Conservation (phyloP, 352 stramenopile genomes). For the Pythium aristosporum region DNA sequence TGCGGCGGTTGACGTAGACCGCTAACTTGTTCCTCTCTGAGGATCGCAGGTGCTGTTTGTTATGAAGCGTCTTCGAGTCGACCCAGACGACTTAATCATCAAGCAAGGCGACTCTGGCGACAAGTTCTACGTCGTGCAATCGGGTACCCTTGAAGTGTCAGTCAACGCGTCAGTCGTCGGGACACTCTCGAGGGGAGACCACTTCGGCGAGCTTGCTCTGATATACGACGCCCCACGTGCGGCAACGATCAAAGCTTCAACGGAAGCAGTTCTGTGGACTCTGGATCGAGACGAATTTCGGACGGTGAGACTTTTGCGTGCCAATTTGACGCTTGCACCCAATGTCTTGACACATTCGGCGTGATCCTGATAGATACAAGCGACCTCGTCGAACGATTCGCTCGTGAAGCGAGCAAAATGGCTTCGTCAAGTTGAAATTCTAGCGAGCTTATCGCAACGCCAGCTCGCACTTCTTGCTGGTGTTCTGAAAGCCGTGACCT, state of each 20-base stretch:
- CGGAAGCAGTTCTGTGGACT: slow-evolving; percentile 86
- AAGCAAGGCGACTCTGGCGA: slow-evolving; percentile 91
- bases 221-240: slow-evolving; percentile 89
- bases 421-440: slow-evolving; percentile 70
- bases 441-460: slow-evolving; percentile 60
- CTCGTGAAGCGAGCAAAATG: slow-evolving; percentile 72
- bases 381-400: slow-evolving; percentile 70
- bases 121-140: slow-evolving; percentile 90
- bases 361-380: slow-evolving; percentile 44
- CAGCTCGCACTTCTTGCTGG: slow-evolving; percentile 67
- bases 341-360: background rate
- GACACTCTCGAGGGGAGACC: slow-evolving; percentile 49
- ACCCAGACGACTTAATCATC: slow-evolving; percentile 87
- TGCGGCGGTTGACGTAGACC: background rate
- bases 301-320: slow-evolving; percentile 29
- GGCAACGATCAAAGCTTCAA: slow-evolving; percentile 89
- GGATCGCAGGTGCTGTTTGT: slow-evolving; percentile 62
- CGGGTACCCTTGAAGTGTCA: slow-evolving; percentile 62
- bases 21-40: background rate
- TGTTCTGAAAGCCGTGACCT: slow-evolving; percentile 59
- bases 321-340: background rate
- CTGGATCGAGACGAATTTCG: slow-evolving; percentile 89
- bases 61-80: slow-evolving; percentile 68
- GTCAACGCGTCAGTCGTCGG: slow-evolving; percentile 62
- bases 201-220: slow-evolving; percentile 91